A percentile compares a stretch with the other conserved stretches of the same genome.
Evolutionary conservation across 1,284 basidiomycete genomes (phyloP).

Genomic region (Puccinia novopanici): DNA sequence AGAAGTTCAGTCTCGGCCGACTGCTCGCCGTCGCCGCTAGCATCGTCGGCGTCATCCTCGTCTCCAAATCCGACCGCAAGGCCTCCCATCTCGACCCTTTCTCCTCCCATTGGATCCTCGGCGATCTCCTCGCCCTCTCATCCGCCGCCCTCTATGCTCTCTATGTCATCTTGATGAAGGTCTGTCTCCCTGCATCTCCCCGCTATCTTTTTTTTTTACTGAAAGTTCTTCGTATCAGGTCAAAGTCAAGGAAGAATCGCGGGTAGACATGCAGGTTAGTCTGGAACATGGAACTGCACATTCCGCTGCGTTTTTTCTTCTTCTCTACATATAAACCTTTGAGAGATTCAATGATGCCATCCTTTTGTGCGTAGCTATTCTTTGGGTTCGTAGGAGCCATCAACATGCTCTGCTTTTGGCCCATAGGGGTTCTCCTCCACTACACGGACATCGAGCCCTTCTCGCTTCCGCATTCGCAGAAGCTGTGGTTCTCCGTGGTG

Average conservation of each 20-base stretch:
- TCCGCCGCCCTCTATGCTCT: slow-evolving; percentile 85
- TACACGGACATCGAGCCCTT: slow-evolving; percentile 73
- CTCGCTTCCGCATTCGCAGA: slow-evolving; percentile 68
- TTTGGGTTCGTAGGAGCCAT: slow-evolving; percentile 73
- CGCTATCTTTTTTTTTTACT: neutral
- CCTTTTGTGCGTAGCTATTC: slow-evolving; percentile 61
- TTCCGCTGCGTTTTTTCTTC: neutral
- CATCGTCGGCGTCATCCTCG: slow-evolving; percentile 35
- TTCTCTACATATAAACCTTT: slow-evolving; percentile 21
- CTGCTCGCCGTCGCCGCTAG: slow-evolving; percentile 70
- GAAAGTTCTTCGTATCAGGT: slow-evolving; percentile 60
- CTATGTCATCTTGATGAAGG: slow-evolving; percentile 88
- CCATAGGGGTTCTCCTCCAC: slow-evolving; percentile 79
- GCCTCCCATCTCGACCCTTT: neutral
- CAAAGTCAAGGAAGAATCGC: slow-evolving; percentile 65
- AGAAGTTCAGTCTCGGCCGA: slow-evolving; percentile 74
- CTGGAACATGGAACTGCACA: neutral
- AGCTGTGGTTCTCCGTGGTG: slow-evolving; percentile 69
- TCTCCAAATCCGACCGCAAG: slow-evolving; percentile 42
- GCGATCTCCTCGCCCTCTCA: slow-evolving; percentile 76
- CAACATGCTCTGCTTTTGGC: slow-evolving; percentile 79
- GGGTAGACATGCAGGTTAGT: slow-evolving; percentile 48
- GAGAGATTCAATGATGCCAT: neutral
- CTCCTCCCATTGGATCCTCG: slow-evolving; percentile 57
- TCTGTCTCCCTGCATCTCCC: slow-evolving; percentile 10